Percentiles rank a stretch among this genome's conserved stretches.
Evolutionary conservation across 306 rosid species (phyloP).

Genomic region (Vicia faba): DNA sequence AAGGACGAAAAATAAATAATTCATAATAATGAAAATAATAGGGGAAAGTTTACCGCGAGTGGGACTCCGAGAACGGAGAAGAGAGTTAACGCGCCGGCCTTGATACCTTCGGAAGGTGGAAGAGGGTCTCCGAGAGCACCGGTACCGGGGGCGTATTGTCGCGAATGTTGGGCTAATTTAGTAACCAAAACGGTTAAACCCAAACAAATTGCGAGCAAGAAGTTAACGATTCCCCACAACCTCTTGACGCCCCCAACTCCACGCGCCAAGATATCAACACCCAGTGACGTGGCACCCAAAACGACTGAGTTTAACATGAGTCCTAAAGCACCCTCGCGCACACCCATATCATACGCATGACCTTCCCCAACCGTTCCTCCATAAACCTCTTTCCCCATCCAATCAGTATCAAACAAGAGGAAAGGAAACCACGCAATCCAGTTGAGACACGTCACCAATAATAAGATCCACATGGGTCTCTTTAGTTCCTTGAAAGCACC

Average conservation of each 20-base stretch:
- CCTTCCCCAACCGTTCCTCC: constrained; percentile 68
- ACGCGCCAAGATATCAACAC: constrained; percentile 52
- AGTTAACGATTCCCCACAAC: constrained; percentile 77
- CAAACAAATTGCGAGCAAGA: constrained; percentile 57
- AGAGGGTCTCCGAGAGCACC: neutral
- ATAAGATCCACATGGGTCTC: constrained; percentile 72
- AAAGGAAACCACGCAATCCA: constrained; percentile 97
- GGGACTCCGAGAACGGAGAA: constrained; percentile 78
- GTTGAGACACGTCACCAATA: constrained; percentile 78
- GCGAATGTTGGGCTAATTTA: constrained; percentile 53
- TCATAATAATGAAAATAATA: no score
- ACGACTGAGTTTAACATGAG: constrained; percentile 79
- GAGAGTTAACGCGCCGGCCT: constrained; percentile 68
- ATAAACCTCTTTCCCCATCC: constrained; percentile 93
- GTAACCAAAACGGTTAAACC: constrained; percentile 63
- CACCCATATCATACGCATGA: constrained; percentile 57
- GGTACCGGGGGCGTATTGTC: neutral
- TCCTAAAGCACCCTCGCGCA: constrained; percentile 72
- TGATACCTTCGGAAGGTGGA: constrained; percentile 47
- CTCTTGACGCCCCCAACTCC: constrained; percentile 69
- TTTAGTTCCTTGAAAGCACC: constrained; percentile 59
- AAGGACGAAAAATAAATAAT: no score
- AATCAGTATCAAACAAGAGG: constrained; percentile 82
- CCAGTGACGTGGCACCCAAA: constrained; percentile 61
- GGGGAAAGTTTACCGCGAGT: constrained; percentile 44